Evolutionary conservation across 345 rosid genomes (phyloP).

Genomic region (Citrus australasica): DNA sequence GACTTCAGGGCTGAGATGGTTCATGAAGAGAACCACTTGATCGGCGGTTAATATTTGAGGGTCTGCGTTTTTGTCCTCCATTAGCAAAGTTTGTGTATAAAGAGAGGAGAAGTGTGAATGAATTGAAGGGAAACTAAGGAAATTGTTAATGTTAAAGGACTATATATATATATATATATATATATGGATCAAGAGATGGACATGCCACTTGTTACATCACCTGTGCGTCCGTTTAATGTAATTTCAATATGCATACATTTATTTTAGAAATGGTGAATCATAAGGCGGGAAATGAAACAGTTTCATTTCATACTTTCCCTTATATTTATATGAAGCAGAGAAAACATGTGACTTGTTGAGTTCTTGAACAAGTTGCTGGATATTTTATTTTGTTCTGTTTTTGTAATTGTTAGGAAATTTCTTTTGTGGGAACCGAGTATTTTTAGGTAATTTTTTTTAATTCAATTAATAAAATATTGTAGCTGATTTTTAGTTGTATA

Average conservation of each 20-base stretch:
- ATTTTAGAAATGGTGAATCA: too few species aligned
- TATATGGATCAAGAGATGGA: too few species aligned
- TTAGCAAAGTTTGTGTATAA: background rate
- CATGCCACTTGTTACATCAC: too few species aligned
- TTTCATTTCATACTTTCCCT: background rate
- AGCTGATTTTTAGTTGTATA: too few species aligned
- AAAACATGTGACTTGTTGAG: background rate
- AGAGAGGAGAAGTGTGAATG: too few species aligned
- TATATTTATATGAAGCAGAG: background rate
- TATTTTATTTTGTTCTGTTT: background rate
- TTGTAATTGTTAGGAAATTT: too few species aligned
- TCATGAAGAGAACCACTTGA: constrained; percentile 27
- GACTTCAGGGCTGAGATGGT: constrained; percentile 18
- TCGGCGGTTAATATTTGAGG: constrained; percentile 8
- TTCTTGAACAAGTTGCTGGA: background rate
- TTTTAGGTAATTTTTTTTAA: background rate
- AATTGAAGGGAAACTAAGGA: too few species aligned
- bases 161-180: too few species aligned
- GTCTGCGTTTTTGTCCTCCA: background rate
- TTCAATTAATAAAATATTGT: background rate
- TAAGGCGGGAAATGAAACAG: background rate
- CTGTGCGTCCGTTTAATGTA: too few species aligned
- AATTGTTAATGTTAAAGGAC: too few species aligned
- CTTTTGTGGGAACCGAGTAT: background rate
- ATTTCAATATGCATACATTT: background rate